Base-by-base conservation (phyloP, 2,329 filamentous ascomycete genomes). In the Colletotrichum echinochloae region DNA sequence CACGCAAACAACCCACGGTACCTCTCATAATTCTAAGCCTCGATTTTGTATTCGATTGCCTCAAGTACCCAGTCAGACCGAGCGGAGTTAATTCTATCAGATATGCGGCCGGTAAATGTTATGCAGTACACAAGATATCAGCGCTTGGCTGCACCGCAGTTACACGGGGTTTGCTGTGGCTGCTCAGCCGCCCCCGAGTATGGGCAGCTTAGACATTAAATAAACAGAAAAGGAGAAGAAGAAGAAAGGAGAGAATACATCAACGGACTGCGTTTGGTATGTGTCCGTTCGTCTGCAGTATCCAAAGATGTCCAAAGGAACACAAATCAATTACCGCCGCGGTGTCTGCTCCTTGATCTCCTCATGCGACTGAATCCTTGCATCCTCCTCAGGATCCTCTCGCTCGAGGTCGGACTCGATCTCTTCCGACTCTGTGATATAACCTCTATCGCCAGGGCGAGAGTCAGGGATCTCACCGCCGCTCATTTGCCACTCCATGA, bases 401-500 rank as follows among this genome's bases (percentile, higher is more conserved):
- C 82, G 79, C 71, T 84, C 83, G 37, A 86, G 76, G 30, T 86
- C 84, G 69, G 84, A 82, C 75, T 87, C 85, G 30, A 88, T 83
- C 75, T 85, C 84, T 76, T 89, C 87, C 5, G 76, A 79, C 76
- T 89, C 86, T 0, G 84, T 85, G 51, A 88, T 83, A 68, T 83
- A 80, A 5, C 80, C 79, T 57, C 72, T 77, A 41, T 83, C 82
- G 37, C 52, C 54, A 9, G 65, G 48, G 5, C 70, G 66, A 46
- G 68, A 63, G 5, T 85, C 79, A 0, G 85, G 80, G 11, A 85
- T 77, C 66, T 97, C 94, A 11, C 92, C 92, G 16, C 95, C 95
- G 76, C 88, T 96, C 89, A 98, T 93, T 83, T 99, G 96, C 95
- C 95, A 98, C 81, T 98, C 95, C 96, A 99, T 99, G 63, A 99